Percentiles rank a stretch among this genome's conserved stretches.
These are phyloP conservation scores for Salix koriyanagi DNA, from an alignment of 345 rosid species.

Conservation along the genomic window DNA sequence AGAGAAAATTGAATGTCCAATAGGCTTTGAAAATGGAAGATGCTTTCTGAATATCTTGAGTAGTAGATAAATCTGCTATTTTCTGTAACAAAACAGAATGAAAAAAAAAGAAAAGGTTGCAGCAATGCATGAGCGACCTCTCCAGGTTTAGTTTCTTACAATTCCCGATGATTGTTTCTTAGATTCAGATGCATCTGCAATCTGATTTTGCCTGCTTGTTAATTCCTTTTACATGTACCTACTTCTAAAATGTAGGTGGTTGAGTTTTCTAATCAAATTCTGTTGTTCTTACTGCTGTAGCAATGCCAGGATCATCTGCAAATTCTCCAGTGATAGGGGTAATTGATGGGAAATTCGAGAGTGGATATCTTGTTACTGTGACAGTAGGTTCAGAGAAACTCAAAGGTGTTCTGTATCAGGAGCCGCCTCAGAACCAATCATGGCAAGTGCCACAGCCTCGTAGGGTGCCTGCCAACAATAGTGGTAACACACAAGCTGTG, in stretches of 20 bases:
- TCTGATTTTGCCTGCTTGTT: neutral
- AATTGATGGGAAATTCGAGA: conserved; percentile 86
- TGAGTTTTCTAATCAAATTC: neutral
- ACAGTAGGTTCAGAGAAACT: conserved; percentile 71
- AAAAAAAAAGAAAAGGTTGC: neutral
- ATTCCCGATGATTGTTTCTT: neutral
- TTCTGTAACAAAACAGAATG: neutral
- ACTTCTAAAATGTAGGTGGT: neutral
- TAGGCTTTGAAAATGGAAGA: neutral
- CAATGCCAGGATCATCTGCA: conserved; percentile 31
- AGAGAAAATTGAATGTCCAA: neutral
- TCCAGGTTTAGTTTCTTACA: neutral
- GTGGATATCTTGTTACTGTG: conserved; percentile 86
- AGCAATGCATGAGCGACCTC: neutral
- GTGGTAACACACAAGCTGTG: conserved; percentile 19
- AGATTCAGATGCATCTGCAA: neutral
- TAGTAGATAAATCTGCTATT: neutral
- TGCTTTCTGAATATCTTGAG: neutral
- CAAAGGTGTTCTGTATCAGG: conserved; percentile 76
- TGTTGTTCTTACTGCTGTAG: conserved; percentile 12
- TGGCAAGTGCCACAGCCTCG: conserved; percentile 32
- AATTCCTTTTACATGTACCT: neutral
- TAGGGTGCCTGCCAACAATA: conserved; percentile 24
- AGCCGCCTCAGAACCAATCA: conserved; percentile 36
- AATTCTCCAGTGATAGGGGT: conserved; percentile 64